phyloP scores from a whole-genome alignment of 2,329 filamentous ascomycete genomes.

The Tolypocladium endophyticum region DNA sequence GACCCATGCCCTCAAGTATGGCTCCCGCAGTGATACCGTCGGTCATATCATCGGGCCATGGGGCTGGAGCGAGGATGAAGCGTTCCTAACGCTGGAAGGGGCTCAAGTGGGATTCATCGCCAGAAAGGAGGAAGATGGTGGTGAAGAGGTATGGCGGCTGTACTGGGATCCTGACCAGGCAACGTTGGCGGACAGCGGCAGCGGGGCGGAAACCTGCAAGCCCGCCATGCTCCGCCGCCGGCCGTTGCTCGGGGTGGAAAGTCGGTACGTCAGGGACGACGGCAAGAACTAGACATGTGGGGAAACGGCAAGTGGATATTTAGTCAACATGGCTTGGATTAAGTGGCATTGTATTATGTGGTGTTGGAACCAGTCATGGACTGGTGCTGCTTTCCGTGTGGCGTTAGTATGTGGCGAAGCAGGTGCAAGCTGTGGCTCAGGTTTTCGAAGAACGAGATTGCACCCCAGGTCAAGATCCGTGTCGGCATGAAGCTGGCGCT shows the following conservation, averaged over 20 bases:
- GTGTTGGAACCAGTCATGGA: no score
- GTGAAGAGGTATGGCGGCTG: slow-evolving; percentile 27
- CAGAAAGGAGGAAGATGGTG: slow-evolving; percentile 13
- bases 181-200: slow-evolving; percentile 12
- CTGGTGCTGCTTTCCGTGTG: no score
- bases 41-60: slow-evolving; percentile 71
- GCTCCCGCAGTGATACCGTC: slow-evolving; percentile 58
- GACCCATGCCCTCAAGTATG: slow-evolving; percentile 35
- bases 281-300: no score
- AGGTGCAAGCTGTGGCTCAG: no score
- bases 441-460: no score
- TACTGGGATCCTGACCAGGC: slow-evolving; percentile 27
- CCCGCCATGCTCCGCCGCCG: slow-evolving; percentile 27
- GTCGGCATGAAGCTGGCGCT: no score
- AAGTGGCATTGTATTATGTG: background rate
- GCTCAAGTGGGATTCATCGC: slow-evolving; percentile 30
- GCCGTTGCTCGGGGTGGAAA: slow-evolving; percentile 33
- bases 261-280: slow-evolving; percentile 31
- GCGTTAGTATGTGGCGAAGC: no score
- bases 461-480: no score
- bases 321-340: no score
- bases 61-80: slow-evolving; percentile 55
- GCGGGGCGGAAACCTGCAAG: slow-evolving; percentile 21
- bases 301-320: no score
- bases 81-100: slow-evolving; percentile 30